Percentiles rank a stretch among this genome's conserved stretches.
Evolutionary conservation across 2,329 filamentous ascomycete species (phyloP).

Genomic region (Paecilomyces fulvus): DNA sequence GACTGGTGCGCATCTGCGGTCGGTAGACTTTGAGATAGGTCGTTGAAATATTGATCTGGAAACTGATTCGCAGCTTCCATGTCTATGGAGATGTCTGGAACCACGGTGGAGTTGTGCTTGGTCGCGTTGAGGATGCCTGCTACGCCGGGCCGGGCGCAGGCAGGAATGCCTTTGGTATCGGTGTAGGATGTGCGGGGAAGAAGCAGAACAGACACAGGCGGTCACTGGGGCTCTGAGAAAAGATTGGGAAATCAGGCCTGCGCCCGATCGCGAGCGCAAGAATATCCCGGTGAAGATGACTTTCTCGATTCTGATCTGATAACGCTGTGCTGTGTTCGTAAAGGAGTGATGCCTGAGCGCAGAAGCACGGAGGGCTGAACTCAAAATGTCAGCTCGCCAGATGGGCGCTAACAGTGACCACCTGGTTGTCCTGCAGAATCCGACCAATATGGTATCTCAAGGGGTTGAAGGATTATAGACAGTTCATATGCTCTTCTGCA

Average conservation of each 20-base stretch:
- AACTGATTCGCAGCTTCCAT: conserved; percentile 7
- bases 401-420: background rate
- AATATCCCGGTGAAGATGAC: background rate
- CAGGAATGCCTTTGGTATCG: background rate
- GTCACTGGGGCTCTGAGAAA: background rate
- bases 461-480: background rate
- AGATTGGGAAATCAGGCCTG: background rate
- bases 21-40: conserved; percentile 40
- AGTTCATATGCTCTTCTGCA: background rate
- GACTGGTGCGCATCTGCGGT: conserved; percentile 21
- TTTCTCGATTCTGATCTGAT: background rate
- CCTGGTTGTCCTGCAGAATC: background rate
- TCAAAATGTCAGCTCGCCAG: background rate
- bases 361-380: background rate
- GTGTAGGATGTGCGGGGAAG: background rate
- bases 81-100: background rate
- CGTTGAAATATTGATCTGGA: conserved; percentile 49
- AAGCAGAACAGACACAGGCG: background rate
- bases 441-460: background rate
- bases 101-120: background rate
- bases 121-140: background rate
- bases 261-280: background rate
- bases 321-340: background rate
- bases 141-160: background rate
- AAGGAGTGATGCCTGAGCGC: background rate